Base-by-base conservation (phyloP, 148 eudicot genomes). In the Salicornia ramosissima region DNA sequence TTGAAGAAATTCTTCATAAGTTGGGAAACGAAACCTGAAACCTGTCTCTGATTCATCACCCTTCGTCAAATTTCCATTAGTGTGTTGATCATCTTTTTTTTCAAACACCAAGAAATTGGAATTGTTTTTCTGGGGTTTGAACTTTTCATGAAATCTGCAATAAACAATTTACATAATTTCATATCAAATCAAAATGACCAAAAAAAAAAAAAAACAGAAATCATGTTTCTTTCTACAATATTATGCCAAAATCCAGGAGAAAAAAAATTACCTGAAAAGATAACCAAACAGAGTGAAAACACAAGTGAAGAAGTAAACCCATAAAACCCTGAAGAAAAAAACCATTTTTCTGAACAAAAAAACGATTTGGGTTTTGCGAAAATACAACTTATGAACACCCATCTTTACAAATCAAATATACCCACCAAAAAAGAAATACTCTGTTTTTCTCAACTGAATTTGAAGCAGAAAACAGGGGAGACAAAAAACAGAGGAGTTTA, bases 11-110 rank as follows among this genome's bases (percentile, higher is more conserved):
- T 90, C 96, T 72, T 90, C 90, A 62, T 59, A 90, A 59, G 83
- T 79, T 18, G 83, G 98, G 65, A 93, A 90, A 72, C 83, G 88
- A 68, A 93, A 93, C 28, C 62, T 76, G 33, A 93, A 78, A 59
- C 53, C 67, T 28, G 85, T 71, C 68, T 78, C 86, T 2, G 76
- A 60, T 65, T 78, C 40, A 47, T 50, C 80, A 31, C 65, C 7
- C 28, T 50, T 50, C 45, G 15, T 50, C 24, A 10, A 12, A 10
- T 21, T 31, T 6, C 19, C 30, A 53, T 36, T 25, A 15, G 11
- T 69, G 53, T 46, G 63, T 10, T 45, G 49, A 53, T 43, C 36
- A 63, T 74, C 59, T 10, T 18, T 45, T 46, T 58, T 29, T 28
- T 40, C 67, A 56, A 63, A 43, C 47, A 52, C n/a, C 31, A 46